Evolutionary conservation across 176 grass and related monocot genomes (phyloP).

Genomic region (Sorghum bicolor): Sorghum_bicolor_NCBIv3 NC_012878.2:343501-344000

Average conservation of each 20-base stretch:
- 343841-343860: slow-evolving; percentile 54
- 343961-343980: slow-evolving; percentile 46
- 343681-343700: slow-evolving; percentile 50
- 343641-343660: slow-evolving; percentile 16
- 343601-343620: slow-evolving; percentile 43
- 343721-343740: slow-evolving; percentile 43
- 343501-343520: not conserved
- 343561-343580: not conserved
- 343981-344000: slow-evolving; percentile 49
- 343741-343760: slow-evolving; percentile 57
- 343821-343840: slow-evolving; percentile 57
- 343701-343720: slow-evolving; percentile 35
- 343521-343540: slow-evolving; percentile 15
- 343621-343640: slow-evolving; percentile 39
- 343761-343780: slow-evolving; percentile 59
- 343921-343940: not conserved
- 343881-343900: slow-evolving; percentile 22
- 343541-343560: not conserved
- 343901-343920: slow-evolving; percentile 22
- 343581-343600: slow-evolving; percentile 34
- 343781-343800: slow-evolving; percentile 52
- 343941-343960: slow-evolving; percentile 50
- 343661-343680: slow-evolving; percentile 29
- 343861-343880: slow-evolving; percentile 31
- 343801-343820: slow-evolving; percentile 64